Evolutionary conservation across 2,329 filamentous ascomycete species (phyloP), one percentile per base, ranked within the genome.

Genomic region (Aphanocladium album): DNA sequence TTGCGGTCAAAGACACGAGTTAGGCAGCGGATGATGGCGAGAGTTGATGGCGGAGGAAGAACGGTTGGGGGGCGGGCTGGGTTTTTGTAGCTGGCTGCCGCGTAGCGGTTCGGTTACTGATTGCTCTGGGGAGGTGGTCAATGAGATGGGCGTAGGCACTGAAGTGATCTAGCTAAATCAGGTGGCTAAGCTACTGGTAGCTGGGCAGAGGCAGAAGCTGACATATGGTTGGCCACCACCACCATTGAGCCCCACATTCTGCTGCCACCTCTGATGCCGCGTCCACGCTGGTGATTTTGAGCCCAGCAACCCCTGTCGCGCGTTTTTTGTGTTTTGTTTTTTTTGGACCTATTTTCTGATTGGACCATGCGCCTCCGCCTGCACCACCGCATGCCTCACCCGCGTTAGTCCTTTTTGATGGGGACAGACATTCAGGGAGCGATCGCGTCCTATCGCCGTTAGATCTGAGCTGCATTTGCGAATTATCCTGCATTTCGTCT

Each of bases 1-100:
- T 62, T 54, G 57, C 59, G 19, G 55, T 64, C 53, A 41, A 62
- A 46, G 63, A 66, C 67, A 66, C 66, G 69, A 67, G 70, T 70
- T 69, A 67, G 60, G 65, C 69, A 69, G 71, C 70, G 68, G 67
- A 68, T 71, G 71, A 65, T 70, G 69, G 70, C 71, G 66, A 75
- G 72, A 76, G 76, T 75, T 77, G 77, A 76, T 76, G 79, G 75
- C 73, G 76, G 72, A 72, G 70, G 69, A 70, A 72, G 73, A 73
- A 74, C 74, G 70, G 76, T 78, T 73, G 79, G 80, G 81, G 80
- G 79, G 78, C 73, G 72, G 72, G 70, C 71, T 76, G 78, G 76
- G 75, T 75, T 84, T 85, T 84, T 85, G 83, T 86, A 85, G 79
- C 78, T 83, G 79, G 76, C 79, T 78, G 80, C 78, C 79, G 74